Conservation (phyloP, 78 protist species). For the Tieghemostelium lacteum region DNA sequence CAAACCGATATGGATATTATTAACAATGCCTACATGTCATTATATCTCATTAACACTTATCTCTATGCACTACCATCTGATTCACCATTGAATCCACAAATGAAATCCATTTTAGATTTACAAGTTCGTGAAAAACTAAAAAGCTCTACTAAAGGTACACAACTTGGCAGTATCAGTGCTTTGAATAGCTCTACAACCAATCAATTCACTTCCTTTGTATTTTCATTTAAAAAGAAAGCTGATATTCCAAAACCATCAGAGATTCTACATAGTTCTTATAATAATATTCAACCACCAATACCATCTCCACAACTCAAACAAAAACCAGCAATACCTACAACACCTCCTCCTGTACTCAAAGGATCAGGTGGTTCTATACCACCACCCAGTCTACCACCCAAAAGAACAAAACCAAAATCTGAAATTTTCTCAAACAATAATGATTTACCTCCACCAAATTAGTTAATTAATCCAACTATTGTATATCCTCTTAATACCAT, state of each 20-base stretch:
- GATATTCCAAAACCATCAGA: slow-evolving; percentile 6
- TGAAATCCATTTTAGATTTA: slow-evolving; percentile 14
- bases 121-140: not conserved
- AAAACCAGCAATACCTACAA: slow-evolving; percentile 1
- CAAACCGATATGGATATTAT: slow-evolving; percentile 14
- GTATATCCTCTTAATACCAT: too few relatives aligned
- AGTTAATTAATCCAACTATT: too few relatives aligned
- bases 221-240: slow-evolving; percentile 13
- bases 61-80: slow-evolving; percentile 53
- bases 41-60: slow-evolving; percentile 55
- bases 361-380: not conserved
- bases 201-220: slow-evolving; percentile 7
- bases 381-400: not conserved
- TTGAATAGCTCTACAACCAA: not conserved
- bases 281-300: not conserved
- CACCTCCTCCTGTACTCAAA: not conserved
- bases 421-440: too few relatives aligned
- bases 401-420: not conserved
- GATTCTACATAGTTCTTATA: not conserved
- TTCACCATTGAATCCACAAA: slow-evolving; percentile 18
- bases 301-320: not conserved
- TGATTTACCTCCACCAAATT: too few relatives aligned
- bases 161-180: not conserved
- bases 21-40: slow-evolving; percentile 37
- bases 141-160: not conserved